These are phyloP conservation scores for Aegilops longissima DNA, from an alignment of 176 grass and related monocot genomes.

Conservation along the genomic window DNA sequence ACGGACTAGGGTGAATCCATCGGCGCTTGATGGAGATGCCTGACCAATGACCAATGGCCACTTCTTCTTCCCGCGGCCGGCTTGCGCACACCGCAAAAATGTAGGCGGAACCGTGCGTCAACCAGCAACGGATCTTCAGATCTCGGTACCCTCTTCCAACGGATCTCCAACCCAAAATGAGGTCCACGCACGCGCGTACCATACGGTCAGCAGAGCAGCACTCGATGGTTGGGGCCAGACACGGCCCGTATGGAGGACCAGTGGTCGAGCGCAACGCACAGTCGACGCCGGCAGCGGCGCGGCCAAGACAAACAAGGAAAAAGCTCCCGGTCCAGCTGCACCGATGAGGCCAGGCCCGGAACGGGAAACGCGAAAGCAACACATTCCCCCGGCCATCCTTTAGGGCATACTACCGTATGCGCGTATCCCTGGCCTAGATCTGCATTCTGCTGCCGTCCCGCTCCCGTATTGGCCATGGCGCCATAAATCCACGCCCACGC, in stretches of 20 bases:
- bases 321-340: background rate
- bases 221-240: background rate
- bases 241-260: background rate
- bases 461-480: background rate
- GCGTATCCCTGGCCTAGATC: constrained; percentile 13
- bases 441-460: background rate
- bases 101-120: background rate
- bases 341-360: background rate
- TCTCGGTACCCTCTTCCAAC: background rate
- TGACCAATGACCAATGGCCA: too few species aligned
- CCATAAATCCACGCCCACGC: background rate
- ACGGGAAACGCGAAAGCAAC: constrained; percentile 34
- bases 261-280: background rate
- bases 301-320: background rate
- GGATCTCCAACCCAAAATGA: background rate
- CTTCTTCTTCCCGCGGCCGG: background rate
- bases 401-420: background rate
- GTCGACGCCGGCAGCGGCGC: background rate
- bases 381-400: background rate
- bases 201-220: background rate
- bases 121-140: background rate
- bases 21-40: too few species aligned
- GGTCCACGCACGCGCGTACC: background rate
- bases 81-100: background rate
- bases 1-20: too few species aligned